These are phyloP conservation scores for Lavandula angustifolia DNA, from an alignment of 257 asterid species.

Conservation along the genomic window DNA sequence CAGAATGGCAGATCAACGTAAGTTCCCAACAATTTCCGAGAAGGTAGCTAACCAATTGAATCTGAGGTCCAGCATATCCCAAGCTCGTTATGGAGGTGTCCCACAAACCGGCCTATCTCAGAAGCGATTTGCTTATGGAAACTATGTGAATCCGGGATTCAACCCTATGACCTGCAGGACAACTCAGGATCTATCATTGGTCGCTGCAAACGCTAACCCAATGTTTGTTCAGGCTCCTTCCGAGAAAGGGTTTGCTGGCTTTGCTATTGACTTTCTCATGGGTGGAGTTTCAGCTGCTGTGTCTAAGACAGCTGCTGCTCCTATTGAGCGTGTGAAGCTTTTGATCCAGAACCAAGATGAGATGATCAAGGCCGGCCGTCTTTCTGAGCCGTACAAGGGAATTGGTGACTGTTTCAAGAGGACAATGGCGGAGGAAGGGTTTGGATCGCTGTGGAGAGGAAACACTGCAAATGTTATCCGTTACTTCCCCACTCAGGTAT, in stretches of 20 bases:
- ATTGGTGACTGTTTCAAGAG: conserved; percentile 84
- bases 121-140: conserved; percentile 62
- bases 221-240: conserved; percentile 85
- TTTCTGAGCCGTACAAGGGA: conserved; percentile 87
- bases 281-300: conserved; percentile 98
- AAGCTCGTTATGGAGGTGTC: conserved; percentile 53
- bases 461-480: conserved; percentile 94
- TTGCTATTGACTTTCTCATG: conserved; percentile 89
- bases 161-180: conserved; percentile 55
- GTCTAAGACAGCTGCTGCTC: conserved; percentile 93
- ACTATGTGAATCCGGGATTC: conserved; percentile 60
- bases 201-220: conserved; percentile 76
- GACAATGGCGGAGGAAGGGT: conserved; percentile 70
- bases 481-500: conserved; percentile 94
- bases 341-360: conserved; percentile 94
- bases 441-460: conserved; percentile 81
- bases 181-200: conserved; percentile 55
- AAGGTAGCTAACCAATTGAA: conserved; percentile 78
- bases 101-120: conserved; percentile 52
- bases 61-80: conserved; percentile 61
- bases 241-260: conserved; percentile 72
- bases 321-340: conserved; percentile 91
- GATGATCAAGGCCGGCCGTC: conserved; percentile 82
- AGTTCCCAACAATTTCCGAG: conserved; percentile 59
- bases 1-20: conserved; percentile 63